A percentile compares a stretch with the other conserved stretches of the same genome.
phyloP scores from a whole-genome alignment of 2,329 filamentous ascomycete species.

The Clarireedia homoeocarpa region DNA sequence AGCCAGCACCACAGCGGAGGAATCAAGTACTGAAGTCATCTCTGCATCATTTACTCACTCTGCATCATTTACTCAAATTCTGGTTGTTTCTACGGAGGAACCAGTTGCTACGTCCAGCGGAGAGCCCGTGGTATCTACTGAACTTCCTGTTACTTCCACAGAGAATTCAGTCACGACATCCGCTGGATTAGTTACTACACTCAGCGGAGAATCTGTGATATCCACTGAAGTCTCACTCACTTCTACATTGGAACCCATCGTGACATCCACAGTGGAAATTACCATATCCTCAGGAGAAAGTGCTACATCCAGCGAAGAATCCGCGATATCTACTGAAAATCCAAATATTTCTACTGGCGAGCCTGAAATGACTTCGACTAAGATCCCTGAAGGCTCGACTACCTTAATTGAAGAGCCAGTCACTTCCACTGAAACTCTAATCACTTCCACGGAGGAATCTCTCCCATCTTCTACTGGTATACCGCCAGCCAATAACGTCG shows the following conservation, averaged over 20 bases:
- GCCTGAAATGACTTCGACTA: too few relatives aligned
- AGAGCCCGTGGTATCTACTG: background rate
- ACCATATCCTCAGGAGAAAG: background rate
- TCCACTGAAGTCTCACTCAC: too few relatives aligned
- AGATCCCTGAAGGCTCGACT: too few relatives aligned
- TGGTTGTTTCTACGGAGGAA: background rate
- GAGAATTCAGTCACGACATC: background rate
- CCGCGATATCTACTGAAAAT: too few relatives aligned
- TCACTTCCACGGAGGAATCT: background rate
- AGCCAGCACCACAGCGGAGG: background rate
- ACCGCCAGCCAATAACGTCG: background rate
- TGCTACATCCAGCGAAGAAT: background rate
- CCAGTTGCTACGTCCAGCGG: background rate
- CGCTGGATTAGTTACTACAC: background rate
- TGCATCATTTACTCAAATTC: background rate
- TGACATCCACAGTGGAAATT: too few relatives aligned
- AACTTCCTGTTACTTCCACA: background rate
- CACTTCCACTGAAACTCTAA: background rate
- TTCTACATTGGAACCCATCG: too few relatives aligned
- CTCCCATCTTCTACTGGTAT: background rate
- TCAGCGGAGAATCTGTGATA: background rate
- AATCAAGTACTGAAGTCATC: background rate
- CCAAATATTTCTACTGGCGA: too few relatives aligned
- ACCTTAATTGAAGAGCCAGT: too few relatives aligned
- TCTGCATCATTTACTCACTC: background rate